Evolutionary conservation across 1,139 yeast species (phyloP), one percentile per base, ranked within the genome.

Genomic region (Barnettozyma hawaiiensis): DNA sequence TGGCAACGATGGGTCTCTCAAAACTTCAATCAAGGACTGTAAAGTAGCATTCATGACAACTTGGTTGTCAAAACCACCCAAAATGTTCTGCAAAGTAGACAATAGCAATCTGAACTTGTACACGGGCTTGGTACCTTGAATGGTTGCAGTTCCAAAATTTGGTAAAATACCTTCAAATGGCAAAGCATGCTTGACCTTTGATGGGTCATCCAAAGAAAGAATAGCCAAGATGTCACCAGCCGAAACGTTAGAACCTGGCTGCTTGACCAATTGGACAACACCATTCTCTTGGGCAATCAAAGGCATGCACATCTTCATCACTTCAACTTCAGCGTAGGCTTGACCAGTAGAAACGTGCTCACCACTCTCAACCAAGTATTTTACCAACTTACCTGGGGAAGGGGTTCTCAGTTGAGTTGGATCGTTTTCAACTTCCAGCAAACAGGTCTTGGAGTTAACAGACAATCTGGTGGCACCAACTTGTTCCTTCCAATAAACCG

Each of bases 361-460:
- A 53, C 98, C 98, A 57, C 85, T 85, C 61, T 92, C 97, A 48
- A 92, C 95, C 57, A 92, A 73, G 65, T 80, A 94, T 63, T 87
- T 87, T 47, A 90, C 95, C 56, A 92, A 76, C 68, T 94, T 92
- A 73, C 99, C 99, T 43, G 98, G 99, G 35, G 97, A 90, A 37
- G 98, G 98, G 37, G 98, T 87, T 70, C 97, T 82, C 61, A 94
- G 75, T 70, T 94, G 98, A 39, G 99, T 92, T 53, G 99, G 99
- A 60, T 92, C 99, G 59, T 87, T 90, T 70, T 92, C 99, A 47
- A 76, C 84, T 67, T 92, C 98, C 52, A 92, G 75, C 53, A 87
- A 69, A 62, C 97, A 92, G 33, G 98, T 90, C 71, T 87, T 92
- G 47, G 95, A 80, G 63, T 92, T 97, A 35, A 92, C 96, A 19